Conservation (phyloP, 1,284 basidiomycete species). For the Athelia psychrophila region DNA sequence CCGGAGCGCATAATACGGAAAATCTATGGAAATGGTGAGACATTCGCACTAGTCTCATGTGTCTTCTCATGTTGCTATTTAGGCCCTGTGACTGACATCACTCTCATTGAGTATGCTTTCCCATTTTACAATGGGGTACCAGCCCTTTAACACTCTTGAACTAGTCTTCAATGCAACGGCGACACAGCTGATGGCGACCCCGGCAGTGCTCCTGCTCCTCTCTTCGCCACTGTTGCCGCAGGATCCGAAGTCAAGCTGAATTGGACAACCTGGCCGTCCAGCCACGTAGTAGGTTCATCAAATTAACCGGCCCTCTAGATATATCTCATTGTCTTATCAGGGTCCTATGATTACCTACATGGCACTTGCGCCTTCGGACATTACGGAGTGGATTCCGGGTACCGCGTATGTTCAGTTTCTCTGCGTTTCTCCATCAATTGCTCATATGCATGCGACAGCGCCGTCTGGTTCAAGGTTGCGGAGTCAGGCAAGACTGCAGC, state of each 20-base stretch:
- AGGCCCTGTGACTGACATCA: conserved; percentile 24
- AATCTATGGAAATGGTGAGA: conserved; percentile 43
- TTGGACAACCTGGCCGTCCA: conserved; percentile 50
- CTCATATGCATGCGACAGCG: conserved; percentile 14
- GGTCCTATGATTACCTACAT: conserved; percentile 31
- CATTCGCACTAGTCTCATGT: neutral
- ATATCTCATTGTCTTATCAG: conserved; percentile 6
- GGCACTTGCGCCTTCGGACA: conserved; percentile 18
- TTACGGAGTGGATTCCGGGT: conserved; percentile 19
- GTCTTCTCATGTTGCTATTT: conserved; percentile 1
- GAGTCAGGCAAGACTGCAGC: conserved; percentile 40
- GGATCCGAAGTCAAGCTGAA: conserved; percentile 40
- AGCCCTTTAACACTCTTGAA: conserved; percentile 1
- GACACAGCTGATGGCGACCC: conserved; percentile 33
- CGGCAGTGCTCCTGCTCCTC: conserved; percentile 39
- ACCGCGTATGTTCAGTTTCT: conserved; percentile 6
- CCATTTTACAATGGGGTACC: neutral
- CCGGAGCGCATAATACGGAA: conserved; percentile 44
- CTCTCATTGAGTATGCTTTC: conserved; percentile 23
- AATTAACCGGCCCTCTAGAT: neutral
- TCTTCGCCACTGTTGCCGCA: conserved; percentile 41
- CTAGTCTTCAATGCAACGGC: conserved; percentile 42
- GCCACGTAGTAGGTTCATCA: conserved; percentile 26
- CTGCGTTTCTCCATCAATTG: neutral
- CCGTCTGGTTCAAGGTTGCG: conserved; percentile 49